Percentiles rank a stretch among this genome's conserved stretches.
Evolutionary conservation across 805 yeast species (phyloP).

Genomic region (Martiniozyma abietophila): DNA sequence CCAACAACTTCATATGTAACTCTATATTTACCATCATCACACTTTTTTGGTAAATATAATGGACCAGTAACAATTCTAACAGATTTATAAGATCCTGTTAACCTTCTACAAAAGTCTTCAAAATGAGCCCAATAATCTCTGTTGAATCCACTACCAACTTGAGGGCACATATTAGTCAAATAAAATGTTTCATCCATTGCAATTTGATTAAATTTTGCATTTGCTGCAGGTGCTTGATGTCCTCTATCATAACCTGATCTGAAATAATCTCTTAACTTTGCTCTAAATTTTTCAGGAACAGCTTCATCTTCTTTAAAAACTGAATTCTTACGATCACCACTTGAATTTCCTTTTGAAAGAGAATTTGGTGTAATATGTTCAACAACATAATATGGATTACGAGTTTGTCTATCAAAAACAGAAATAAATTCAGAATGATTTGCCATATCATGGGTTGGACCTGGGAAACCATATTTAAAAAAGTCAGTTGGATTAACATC

Average conservation of each 20-base stretch:
- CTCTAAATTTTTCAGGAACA: conserved; percentile 72
- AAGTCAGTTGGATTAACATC: conserved; percentile 65
- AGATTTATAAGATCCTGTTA: conserved; percentile 59
- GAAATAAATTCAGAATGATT: conserved; percentile 70
- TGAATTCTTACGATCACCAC: conserved; percentile 71
- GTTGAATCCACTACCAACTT: conserved; percentile 95
- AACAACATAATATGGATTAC: conserved; percentile 78
- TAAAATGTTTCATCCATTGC: conserved; percentile 96
- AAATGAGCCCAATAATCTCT: conserved; percentile 97
- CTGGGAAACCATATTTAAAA: conserved; percentile 91
- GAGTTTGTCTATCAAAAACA: conserved; percentile 74
- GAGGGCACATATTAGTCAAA: conserved; percentile 89
- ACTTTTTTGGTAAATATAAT: conserved; percentile 70
- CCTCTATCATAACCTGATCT: conserved; percentile 96
- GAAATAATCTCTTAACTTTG: conserved; percentile 74
- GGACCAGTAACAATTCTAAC: conserved; percentile 94
- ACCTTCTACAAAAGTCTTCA: conserved; percentile 76
- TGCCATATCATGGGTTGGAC: conserved; percentile 82
- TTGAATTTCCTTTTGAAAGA: conserved; percentile 33
- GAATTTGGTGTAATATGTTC: conserved; percentile 82
- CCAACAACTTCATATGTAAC: conserved; percentile 92
- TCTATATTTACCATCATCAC: conserved; percentile 70
- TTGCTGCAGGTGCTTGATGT: conserved; percentile 96
- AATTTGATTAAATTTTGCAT: conserved; percentile 79
- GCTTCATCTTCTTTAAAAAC: conserved; percentile 80